These are phyloP conservation scores for Tetracladium setigerum DNA, from an alignment of 495 filamentous ascomycete species.

Conservation along the genomic window DNA sequence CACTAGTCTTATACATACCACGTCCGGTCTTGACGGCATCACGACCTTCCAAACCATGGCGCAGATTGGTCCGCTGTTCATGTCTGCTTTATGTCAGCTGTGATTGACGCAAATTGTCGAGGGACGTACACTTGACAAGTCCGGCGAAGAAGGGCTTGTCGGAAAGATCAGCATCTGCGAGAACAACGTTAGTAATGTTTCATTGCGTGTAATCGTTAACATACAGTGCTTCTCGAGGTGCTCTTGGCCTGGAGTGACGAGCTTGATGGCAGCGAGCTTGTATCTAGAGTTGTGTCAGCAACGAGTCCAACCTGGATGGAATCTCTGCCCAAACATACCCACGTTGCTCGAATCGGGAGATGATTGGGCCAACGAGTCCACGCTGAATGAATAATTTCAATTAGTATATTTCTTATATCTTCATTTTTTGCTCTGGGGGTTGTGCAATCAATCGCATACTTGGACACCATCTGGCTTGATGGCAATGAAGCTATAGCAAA, in stretches of 20 bases:
- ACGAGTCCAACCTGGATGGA: conserved; percentile 6
- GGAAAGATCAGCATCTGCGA: conserved; percentile 72
- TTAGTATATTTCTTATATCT: conserved; percentile 7
- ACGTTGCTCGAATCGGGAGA: conserved; percentile 92
- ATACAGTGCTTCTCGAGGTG: conserved; percentile 94
- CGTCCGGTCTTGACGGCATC: conserved; percentile 98
- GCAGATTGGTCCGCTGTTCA: conserved; percentile 91
- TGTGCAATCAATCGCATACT: conserved; percentile 54
- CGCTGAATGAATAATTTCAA: conserved; percentile 47
- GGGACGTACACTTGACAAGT: conserved; percentile 71
- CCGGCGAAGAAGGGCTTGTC: conserved; percentile 95
- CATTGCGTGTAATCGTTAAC: conserved; percentile 12
- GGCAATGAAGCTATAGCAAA: conserved; percentile 78
- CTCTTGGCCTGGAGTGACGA: conserved; percentile 73
- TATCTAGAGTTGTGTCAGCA: conserved; percentile 46
- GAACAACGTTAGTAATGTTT: conserved; percentile 25
- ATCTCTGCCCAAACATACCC: conserved; percentile 47
- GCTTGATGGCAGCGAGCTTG: conserved; percentile 98
- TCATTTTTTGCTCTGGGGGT: neutral
- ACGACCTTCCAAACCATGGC: conserved; percentile 98
- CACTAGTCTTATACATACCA: conserved; percentile 39
- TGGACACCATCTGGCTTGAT: conserved; percentile 99
- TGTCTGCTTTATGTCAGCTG: conserved; percentile 56
- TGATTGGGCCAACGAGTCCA: conserved; percentile 93
- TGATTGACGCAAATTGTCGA: conserved; percentile 4